Evolutionary conservation across 2,329 filamentous ascomycete species (phyloP), one percentile per base, ranked within the genome.

Genomic region (Epichloe hybrida): DNA sequence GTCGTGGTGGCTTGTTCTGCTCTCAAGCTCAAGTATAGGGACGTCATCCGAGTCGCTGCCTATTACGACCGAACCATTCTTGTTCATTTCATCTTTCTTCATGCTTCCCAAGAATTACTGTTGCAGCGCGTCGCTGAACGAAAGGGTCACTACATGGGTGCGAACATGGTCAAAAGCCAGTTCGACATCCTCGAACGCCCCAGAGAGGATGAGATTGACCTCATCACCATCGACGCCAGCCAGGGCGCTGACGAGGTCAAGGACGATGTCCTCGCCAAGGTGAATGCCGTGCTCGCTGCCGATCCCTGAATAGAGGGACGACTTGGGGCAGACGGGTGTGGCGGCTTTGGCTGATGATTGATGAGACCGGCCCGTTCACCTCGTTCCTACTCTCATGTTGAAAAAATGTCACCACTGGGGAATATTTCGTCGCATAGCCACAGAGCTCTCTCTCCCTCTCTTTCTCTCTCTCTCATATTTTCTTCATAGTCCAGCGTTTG

Each of bases 1-100:
- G 93, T 96, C 15, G 87, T 98, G 47, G 79, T 98, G 54, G 95
- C 93, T 49, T 98, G 93, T 76, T 95, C 88, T 12, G 93, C 91
- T 1, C 77, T 98, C 50, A 97, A 97, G 76, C 86, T 87, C 66
- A 96, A 95, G 71, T 98, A 98, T 74, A 84, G 93, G 59, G 93
- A 98, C 61, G 86, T 91, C 55, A 88, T 93, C 64, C 81, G 87
- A 35, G 82, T 90, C 8, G 86, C 86, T 7, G 81, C 82, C 15
- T 89, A 90, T 70, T 85, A 84, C 66, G 75, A 82, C 56, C 79
- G 81, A 50, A 76, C 78, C 50, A 78, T 90, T n/a, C 73, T 79
- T 54, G 80, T 97, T 48, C 91, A 96, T 69, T 97, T 98, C 65
- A 83, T 98, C 59, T 98, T 91, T 69, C 82, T 98, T 39, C 78